phyloP scores from a whole-genome alignment of 768 basidiomycete genomes.

The Tulasnella sp. region DNA sequence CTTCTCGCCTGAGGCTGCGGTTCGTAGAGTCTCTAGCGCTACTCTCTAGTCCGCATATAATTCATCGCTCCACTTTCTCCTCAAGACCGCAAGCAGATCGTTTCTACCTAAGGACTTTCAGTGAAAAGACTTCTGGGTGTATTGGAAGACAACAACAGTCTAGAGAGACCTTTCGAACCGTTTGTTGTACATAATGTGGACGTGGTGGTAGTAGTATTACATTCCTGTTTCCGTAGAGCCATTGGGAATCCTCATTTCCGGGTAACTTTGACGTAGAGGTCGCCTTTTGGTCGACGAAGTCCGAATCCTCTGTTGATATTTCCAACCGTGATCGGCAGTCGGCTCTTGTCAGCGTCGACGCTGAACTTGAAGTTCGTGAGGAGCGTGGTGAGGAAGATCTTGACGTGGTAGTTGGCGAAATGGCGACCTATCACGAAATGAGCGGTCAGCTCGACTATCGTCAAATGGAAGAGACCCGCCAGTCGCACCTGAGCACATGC shows the following conservation, averaged over 20 bases:
- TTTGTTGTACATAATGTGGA: background rate
- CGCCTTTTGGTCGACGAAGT: slow-evolving; percentile 17
- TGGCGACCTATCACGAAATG: slow-evolving; percentile 2
- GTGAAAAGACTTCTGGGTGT: background rate
- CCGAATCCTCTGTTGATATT: slow-evolving; percentile 22
- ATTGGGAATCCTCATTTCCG: background rate
- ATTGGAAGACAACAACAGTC: background rate
- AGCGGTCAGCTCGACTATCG: background rate
- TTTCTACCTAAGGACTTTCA: background rate
- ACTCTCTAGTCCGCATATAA: no score
- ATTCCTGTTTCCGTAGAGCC: background rate
- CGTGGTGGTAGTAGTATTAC: background rate
- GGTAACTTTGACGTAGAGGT: slow-evolving; percentile 14
- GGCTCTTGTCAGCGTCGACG: slow-evolving; percentile 15
- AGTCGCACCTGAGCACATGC: slow-evolving; percentile 14
- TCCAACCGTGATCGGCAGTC: slow-evolving; percentile 16
- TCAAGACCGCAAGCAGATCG: background rate
- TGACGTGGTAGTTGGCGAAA: slow-evolving; percentile 22
- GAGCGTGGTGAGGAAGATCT: slow-evolving; percentile 17
- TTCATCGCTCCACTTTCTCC: background rate
- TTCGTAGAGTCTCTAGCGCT: no score
- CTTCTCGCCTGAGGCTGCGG: no score
- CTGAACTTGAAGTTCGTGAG: slow-evolving; percentile 21
- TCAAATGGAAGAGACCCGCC: background rate
- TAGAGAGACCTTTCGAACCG: background rate